Conservation (phyloP, 106 monocot species). For the Apostasia shenzhenica region DNA sequence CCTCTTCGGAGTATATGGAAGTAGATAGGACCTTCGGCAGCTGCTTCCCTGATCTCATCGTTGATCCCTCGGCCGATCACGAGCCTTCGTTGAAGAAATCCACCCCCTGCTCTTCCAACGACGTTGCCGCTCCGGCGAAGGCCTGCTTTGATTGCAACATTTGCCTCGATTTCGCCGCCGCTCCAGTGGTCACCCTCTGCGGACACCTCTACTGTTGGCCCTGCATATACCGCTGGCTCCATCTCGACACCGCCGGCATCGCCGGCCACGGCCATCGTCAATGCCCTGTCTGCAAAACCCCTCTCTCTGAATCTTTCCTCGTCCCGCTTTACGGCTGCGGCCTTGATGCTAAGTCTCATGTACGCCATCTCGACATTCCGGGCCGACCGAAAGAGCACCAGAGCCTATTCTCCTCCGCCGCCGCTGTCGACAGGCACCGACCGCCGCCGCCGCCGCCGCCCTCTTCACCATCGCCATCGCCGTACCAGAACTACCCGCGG, state of each 20-base stretch:
- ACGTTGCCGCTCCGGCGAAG: not conserved
- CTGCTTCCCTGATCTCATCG: not conserved
- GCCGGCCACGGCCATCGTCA: slow-evolving; percentile 10
- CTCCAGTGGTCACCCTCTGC: slow-evolving; percentile 92
- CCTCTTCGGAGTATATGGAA: slow-evolving; percentile 4
- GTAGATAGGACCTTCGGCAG: not conserved
- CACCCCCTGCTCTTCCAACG: not conserved
- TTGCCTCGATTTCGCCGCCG: slow-evolving; percentile 63
- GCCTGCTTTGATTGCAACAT: slow-evolving; percentile 97
- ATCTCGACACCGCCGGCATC: slow-evolving; percentile 9
- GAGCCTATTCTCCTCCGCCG: not conserved
- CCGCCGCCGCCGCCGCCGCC: not conserved
- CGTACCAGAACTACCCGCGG: slow-evolving; percentile 4
- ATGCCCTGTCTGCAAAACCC: slow-evolving; percentile 86
- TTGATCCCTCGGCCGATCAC: slow-evolving; percentile 3
- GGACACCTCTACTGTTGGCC: slow-evolving; percentile 99
- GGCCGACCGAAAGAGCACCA: slow-evolving; percentile 30
- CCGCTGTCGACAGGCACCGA: not conserved
- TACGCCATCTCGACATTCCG: slow-evolving; percentile 26
- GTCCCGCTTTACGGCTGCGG: slow-evolving; percentile 86
- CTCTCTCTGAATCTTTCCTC: slow-evolving; percentile 48
- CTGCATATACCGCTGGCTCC: slow-evolving; percentile 89
- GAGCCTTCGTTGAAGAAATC: slow-evolving; percentile 11
- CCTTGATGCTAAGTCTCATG: slow-evolving; percentile 1
- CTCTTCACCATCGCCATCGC: slow-evolving; percentile 13